phyloP scores from a whole-genome alignment of 768 basidiomycete genomes.

The Trametes villosa region DNA sequence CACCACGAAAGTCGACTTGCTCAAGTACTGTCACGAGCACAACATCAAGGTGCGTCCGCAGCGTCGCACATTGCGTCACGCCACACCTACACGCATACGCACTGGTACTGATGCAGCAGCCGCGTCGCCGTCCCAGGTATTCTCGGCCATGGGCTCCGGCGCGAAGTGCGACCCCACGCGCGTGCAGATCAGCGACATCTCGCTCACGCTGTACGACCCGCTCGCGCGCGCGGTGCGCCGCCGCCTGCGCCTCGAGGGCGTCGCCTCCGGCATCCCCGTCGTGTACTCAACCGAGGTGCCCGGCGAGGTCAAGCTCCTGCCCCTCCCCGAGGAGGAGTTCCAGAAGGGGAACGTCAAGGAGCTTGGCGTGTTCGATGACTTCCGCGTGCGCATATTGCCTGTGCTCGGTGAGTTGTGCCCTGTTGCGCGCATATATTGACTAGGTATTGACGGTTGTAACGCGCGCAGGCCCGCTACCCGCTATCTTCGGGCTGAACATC shows the following conservation, averaged over 20 bases:
- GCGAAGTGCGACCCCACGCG: constrained; percentile 95
- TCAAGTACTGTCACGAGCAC: constrained; percentile 84
- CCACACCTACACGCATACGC: background rate
- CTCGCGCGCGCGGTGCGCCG: constrained; percentile 89
- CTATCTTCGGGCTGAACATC: constrained; percentile 89
- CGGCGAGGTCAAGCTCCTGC: constrained; percentile 84
- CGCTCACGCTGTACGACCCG: constrained; percentile 90
- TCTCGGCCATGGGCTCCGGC: constrained; percentile 96
- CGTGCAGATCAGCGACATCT: constrained; percentile 95
- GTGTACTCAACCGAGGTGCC: constrained; percentile 97
- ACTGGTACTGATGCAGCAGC: background rate
- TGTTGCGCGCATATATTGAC: background rate
- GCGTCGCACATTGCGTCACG: background rate
- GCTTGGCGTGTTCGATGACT: constrained; percentile 88
- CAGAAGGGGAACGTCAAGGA: constrained; percentile 88
- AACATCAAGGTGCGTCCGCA: constrained; percentile 64
- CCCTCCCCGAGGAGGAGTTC: constrained; percentile 91
- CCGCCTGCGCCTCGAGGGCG: constrained; percentile 66
- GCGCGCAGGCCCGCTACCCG: constrained; percentile 71
- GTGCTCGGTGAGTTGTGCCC: constrained; percentile 74
- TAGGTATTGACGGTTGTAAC: background rate
- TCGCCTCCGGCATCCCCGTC: constrained; percentile 74
- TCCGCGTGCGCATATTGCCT: constrained; percentile 90
- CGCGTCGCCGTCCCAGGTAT: constrained; percentile 55
- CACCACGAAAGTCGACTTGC: constrained; percentile 91